Evolutionary conservation across 305 asterid genomes (phyloP).

Genomic region (Fraxinus floribunda): DNA sequence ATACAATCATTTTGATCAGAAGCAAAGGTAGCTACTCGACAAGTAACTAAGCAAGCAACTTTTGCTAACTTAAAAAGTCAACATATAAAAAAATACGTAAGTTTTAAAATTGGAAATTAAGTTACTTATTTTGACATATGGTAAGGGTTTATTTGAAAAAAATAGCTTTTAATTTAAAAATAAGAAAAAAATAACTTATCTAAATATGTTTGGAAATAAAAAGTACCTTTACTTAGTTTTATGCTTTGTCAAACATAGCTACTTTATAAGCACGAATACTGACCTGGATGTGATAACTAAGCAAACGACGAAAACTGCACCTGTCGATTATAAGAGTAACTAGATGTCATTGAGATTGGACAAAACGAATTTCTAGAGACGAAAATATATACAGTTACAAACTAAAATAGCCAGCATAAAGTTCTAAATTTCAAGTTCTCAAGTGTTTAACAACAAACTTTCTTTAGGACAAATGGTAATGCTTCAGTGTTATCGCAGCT

Average conservation of each 20-base stretch:
- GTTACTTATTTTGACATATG: neutral
- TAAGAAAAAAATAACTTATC: neutral
- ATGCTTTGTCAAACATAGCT: neutral
- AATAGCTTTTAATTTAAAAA: neutral
- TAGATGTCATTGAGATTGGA: slow-evolving; percentile 16
- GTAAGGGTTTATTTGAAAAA: neutral
- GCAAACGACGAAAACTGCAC: slow-evolving; percentile 89
- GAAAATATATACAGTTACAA: neutral
- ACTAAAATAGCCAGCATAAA: neutral
- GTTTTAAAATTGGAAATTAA: neutral
- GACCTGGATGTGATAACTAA: slow-evolving; percentile 87
- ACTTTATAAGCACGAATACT: slow-evolving; percentile 20
- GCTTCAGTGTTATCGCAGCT: neutral
- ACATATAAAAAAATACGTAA: neutral
- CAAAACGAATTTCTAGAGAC: neutral
- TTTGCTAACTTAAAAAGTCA: neutral
- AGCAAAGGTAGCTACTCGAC: slow-evolving; percentile 2
- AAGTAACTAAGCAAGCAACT: slow-evolving; percentile 1
- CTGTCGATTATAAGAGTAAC: slow-evolving; percentile 35
- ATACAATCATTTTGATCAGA: slow-evolving; percentile 4
- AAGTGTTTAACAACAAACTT: neutral
- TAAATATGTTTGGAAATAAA: neutral
- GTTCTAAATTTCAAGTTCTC: neutral
- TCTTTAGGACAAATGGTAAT: neutral
- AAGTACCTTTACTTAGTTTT: neutral